Percentiles rank a stretch among this genome's conserved stretches.
These are phyloP conservation scores for Pleurostoma richardsiae DNA, from an alignment of 2,329 filamentous ascomycete species.

Conservation along the genomic window DNA sequence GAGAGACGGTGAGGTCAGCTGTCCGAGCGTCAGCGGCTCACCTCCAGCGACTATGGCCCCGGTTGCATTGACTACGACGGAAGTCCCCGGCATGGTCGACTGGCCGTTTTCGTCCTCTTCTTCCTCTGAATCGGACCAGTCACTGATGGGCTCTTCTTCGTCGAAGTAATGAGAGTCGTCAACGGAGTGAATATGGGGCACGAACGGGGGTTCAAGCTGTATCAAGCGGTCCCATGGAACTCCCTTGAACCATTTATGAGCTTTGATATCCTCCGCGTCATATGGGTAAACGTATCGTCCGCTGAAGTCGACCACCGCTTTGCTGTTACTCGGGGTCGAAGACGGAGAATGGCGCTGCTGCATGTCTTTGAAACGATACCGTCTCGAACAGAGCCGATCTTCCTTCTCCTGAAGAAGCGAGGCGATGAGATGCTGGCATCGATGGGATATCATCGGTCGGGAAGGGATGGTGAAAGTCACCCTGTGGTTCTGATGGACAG, in stretches of 20 bases:
- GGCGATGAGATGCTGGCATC: slow-evolving; percentile 73
- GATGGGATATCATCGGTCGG: slow-evolving; percentile 58
- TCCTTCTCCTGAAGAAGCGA: slow-evolving; percentile 70
- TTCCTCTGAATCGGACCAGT: slow-evolving; percentile 47
- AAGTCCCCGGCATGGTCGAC: background rate
- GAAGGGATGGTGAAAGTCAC: slow-evolving; percentile 66
- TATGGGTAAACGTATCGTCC: slow-evolving; percentile 70
- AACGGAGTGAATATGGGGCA: slow-evolving; percentile 63
- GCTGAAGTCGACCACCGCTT: slow-evolving; percentile 19
- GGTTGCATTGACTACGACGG: background rate
- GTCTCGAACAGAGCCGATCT: slow-evolving; percentile 67
- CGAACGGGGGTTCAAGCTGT: slow-evolving; percentile 66
- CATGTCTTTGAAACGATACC: slow-evolving; percentile 65
- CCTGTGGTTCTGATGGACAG: slow-evolving; percentile 56
- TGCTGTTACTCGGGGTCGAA: slow-evolving; percentile 14
- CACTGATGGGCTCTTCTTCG: slow-evolving; percentile 68
- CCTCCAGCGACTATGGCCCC: background rate
- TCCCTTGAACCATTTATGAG: slow-evolving; percentile 78
- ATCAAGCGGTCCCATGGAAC: slow-evolving; percentile 76
- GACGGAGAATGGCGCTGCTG: slow-evolving; percentile 7
- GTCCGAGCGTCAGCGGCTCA: background rate
- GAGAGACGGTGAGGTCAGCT: background rate
- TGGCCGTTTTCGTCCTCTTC: slow-evolving; percentile 8
- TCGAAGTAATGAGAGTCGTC: slow-evolving; percentile 90
- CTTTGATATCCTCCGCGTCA: slow-evolving; percentile 85